Evolutionary conservation across 345 rosid genomes (phyloP), one percentile per base, ranked within the genome.

Genomic region (Lepidium sativum): DNA sequence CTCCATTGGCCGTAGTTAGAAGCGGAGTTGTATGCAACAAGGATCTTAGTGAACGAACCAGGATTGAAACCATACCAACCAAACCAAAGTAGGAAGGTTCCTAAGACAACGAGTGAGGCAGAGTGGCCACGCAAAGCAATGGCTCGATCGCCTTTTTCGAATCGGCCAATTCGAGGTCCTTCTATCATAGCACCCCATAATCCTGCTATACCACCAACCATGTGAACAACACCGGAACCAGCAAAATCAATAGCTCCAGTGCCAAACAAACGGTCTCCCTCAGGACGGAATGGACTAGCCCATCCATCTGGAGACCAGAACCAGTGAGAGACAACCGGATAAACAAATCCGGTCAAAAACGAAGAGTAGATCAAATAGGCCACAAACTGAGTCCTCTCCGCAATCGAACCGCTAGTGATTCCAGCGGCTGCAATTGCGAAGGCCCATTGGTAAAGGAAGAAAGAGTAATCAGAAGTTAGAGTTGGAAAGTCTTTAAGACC

Each of bases 391-490:
- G 97, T 91, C 27, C 96, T 75, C 77, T 91, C 97, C 0, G 96
- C 97, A 1, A 91, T 91, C 1, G 98, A 91, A 11, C 98, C 98
- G 47, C 96, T 88, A 6, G 98, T 91, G 42, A 91, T 88, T 7
- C 97, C 96, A 18, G 98, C 96, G 1, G 96, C 98, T 4, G 98
- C 96, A 15, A 91, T 91, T 9, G 97, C 96, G 54, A 91, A 91
- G 35, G 96, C 96, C 96, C 97, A 91, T 68, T 91, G 97, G 53
- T 86, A 91, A 14, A 91, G 96, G 67, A 91, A 91, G 71, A 80
- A 74, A 9, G 88, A 79, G 72, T 86, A 91, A 45, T 91, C 96
- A 0, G 32, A 0, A 0, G 83, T 0, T 0, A 10, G 0, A 0
- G 84, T 65, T 0, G 89, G 86, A 21, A 80, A 38, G 5, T 74